Percentiles rank a stretch among this genome's conserved stretches.
Conservation (phyloP, 306 rosid genomes). For the Quercus glauca region DNA sequence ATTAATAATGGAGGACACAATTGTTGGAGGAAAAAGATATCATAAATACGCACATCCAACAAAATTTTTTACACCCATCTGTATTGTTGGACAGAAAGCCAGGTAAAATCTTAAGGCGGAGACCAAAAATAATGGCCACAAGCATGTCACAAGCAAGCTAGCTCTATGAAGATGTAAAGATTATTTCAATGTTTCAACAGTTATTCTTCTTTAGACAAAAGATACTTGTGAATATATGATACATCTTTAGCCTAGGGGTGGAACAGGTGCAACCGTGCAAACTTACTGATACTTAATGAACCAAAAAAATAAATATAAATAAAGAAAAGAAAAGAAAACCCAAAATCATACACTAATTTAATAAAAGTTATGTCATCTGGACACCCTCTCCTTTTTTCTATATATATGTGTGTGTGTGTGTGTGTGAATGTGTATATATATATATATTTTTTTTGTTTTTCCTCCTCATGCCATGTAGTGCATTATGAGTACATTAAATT, state of each 20-base stretch:
- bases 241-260: background rate
- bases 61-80: background rate
- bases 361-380: no score
- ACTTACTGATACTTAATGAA: background rate
- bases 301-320: background rate
- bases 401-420: no score
- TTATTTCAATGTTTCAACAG: no score
- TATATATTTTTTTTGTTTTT: no score
- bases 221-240: no score
- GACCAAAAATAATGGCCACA: background rate
- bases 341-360: no score
- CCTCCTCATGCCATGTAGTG: no score
- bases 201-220: no score
- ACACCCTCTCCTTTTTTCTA: no score
- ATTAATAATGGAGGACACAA: background rate
- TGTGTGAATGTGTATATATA: no score
- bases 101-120: background rate
- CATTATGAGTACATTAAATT: no score
- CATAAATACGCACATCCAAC: background rate
- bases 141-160: background rate
- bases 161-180: background rate
- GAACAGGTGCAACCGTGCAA: background rate
- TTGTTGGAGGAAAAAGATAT: background rate
- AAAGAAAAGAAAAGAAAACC: no score
- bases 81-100: background rate